phyloP scores from a whole-genome alignment of 2,329 filamentous ascomycete species.

The Botrytis galanthina region DNA sequence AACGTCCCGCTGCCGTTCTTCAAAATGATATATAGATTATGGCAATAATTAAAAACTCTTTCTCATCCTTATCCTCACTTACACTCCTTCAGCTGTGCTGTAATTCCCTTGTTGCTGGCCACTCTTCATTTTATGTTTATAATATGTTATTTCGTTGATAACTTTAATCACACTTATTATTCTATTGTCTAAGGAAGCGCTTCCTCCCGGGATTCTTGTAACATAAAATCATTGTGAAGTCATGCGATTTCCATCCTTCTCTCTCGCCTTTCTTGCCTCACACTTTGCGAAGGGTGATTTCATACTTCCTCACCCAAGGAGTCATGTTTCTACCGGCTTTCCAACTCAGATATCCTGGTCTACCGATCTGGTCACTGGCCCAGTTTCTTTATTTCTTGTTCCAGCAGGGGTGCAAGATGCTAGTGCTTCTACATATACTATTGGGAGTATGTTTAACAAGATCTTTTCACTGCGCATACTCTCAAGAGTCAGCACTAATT shows the following conservation, averaged over 20 bases:
- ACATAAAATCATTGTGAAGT: neutral
- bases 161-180: too few species aligned
- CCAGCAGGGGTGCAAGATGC: neutral
- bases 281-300: neutral
- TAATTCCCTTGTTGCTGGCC: neutral
- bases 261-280: neutral
- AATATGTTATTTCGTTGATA: neutral
- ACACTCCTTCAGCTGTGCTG: neutral
- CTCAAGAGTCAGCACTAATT: neutral
- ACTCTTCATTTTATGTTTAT: neutral
- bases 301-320: neutral
- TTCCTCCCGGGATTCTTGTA: neutral
- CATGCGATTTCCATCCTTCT: neutral
- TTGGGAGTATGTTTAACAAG: neutral
- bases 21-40: neutral
- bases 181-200: neutral
- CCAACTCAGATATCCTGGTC: neutral
- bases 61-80: neutral
- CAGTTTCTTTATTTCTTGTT: constrained; percentile 15
- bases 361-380: neutral
- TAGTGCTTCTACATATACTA: neutral
- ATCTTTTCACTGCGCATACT: neutral
- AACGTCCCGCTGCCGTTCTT: neutral
- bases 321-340: neutral
- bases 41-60: neutral